Evolutionary conservation across 768 basidiomycete genomes (phyloP).

Genomic region (Russula lepida): DNA sequence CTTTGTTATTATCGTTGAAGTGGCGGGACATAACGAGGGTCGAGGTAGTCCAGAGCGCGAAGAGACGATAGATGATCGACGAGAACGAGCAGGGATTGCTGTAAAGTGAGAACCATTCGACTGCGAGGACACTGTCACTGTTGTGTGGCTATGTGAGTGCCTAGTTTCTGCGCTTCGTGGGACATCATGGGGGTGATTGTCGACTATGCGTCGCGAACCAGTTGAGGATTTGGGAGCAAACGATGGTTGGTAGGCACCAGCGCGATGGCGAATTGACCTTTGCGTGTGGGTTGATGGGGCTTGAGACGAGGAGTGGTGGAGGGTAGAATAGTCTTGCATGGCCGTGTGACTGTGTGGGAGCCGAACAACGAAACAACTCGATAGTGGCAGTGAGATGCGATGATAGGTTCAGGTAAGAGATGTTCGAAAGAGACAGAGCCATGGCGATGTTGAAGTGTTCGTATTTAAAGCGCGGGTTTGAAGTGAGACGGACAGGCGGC

Average conservation of each 20-base stretch:
- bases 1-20: not conserved
- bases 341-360: not conserved
- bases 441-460: not conserved
- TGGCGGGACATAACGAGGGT: not conserved
- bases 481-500: not conserved
- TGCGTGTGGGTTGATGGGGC: not conserved
- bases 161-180: not conserved
- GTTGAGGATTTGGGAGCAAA: not conserved
- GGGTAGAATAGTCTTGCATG: conserved; percentile 7
- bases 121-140: not conserved
- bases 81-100: not conserved
- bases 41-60: not conserved
- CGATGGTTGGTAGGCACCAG: not conserved
- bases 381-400: not conserved
- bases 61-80: not conserved
- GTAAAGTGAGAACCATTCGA: conserved; percentile 6
- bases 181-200: not conserved
- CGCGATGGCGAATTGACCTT: conserved; percentile 5
- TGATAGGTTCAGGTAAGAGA: not conserved
- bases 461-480: not conserved
- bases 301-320: conserved; percentile 1
- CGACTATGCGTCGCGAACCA: not conserved
- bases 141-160: not conserved
- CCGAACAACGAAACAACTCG: not conserved
- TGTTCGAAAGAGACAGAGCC: not conserved